Conservation (phyloP, 164 flowering plant species). For the Umbilicus rupestris region DNA sequence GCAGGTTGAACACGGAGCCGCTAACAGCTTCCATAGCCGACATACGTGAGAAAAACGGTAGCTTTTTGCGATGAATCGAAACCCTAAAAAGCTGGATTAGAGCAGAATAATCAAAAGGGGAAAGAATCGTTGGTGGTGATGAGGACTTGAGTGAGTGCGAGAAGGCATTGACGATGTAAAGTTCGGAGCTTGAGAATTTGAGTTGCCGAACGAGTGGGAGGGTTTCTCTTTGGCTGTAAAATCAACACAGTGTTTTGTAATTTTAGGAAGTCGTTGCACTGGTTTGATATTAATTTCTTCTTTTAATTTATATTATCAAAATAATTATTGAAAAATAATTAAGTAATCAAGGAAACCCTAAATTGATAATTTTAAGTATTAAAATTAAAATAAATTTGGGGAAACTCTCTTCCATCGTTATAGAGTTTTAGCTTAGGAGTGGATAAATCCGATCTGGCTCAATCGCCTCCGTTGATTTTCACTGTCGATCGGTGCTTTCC, state of each 20-base stretch:
- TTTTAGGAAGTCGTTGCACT: neutral
- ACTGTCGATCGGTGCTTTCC: neutral
- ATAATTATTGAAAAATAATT: too few species aligned
- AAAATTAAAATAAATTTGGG: too few species aligned
- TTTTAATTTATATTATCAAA: too few species aligned
- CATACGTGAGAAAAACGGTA: neutral
- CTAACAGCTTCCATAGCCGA: neutral
- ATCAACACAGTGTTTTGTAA: neutral
- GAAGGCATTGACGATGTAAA: neutral
- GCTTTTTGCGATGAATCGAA: neutral
- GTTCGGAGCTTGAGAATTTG: neutral
- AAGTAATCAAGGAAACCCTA: too few species aligned
- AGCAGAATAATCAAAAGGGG: neutral
- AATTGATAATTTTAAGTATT: too few species aligned
- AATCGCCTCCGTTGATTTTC: slow-evolving; percentile 4
- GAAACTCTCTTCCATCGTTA: too few species aligned
- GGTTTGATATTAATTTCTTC: too few species aligned
- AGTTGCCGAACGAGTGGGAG: neutral
- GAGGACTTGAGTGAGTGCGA: neutral
- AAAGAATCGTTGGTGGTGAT: neutral
- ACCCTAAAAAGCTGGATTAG: neutral
- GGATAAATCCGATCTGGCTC: neutral
- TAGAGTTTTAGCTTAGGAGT: too few species aligned
- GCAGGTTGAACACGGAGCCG: neutral
- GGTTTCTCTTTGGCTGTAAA: neutral